Percentiles rank a stretch among this genome's conserved stretches.
These are phyloP conservation scores for Phytomonas francai DNA, from an alignment of 208 protist species.

Conservation along the genomic window DNA sequence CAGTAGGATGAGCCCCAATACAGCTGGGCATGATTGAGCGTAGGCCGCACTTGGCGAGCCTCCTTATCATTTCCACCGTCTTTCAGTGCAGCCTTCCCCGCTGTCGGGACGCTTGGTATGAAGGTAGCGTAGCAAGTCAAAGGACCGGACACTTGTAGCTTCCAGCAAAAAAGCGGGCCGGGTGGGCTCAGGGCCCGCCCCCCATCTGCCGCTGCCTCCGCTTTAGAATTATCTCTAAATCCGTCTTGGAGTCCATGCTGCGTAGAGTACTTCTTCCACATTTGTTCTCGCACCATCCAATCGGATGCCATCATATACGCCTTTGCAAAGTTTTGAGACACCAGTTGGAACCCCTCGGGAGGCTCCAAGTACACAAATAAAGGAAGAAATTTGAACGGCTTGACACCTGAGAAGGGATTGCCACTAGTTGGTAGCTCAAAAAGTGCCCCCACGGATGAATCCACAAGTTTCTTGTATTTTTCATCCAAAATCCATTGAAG, in stretches of 20 bases:
- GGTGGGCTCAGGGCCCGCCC: neutral
- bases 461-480: neutral
- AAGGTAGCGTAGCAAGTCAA: neutral
- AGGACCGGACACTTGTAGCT: neutral
- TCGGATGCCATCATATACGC: conserved; percentile 1
- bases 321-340: conserved; percentile 9
- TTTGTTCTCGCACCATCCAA: neutral
- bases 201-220: neutral
- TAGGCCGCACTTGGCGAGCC: neutral
- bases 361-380: conserved; percentile 6
- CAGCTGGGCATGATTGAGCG: neutral
- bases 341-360: conserved; percentile 9
- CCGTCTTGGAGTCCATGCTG: neutral
- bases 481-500: conserved; percentile 11
- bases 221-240: neutral
- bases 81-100: no score
- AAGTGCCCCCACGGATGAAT: neutral
- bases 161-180: neutral
- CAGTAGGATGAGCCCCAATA: neutral
- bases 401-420: neutral
- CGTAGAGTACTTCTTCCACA: neutral
- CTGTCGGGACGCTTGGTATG: neutral
- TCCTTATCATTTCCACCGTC: neutral
- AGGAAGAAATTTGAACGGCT: neutral
- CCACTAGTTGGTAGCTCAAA: neutral